phyloP scores from a whole-genome alignment of 768 basidiomycete genomes.

The Suillus tomentosus region DNA sequence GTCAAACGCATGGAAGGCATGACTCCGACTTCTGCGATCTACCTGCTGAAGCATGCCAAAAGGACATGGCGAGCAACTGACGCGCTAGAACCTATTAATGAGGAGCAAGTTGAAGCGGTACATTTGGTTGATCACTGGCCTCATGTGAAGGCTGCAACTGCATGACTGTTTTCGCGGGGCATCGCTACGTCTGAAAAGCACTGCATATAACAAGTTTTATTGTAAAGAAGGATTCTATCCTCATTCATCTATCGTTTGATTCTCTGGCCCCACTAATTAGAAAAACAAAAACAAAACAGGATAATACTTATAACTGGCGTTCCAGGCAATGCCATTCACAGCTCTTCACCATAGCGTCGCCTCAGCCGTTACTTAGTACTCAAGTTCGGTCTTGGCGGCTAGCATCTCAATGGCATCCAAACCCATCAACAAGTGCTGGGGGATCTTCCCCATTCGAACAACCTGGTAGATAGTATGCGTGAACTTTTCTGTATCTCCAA shows the following conservation, averaged over 20 bases:
- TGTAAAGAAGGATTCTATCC: neutral
- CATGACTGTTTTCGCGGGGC: neutral
- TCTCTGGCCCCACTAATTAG: neutral
- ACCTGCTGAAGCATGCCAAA: slow-evolving; percentile 64
- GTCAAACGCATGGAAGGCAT: slow-evolving; percentile 94
- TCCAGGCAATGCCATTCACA: neutral
- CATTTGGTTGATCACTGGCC: neutral
- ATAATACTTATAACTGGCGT: neutral
- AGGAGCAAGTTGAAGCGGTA: neutral
- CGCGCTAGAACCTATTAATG: neutral
- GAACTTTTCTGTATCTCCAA: too few relatives aligned
- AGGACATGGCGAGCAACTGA: slow-evolving; percentile 30
- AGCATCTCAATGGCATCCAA: slow-evolving; percentile 15
- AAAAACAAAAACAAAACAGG: neutral
- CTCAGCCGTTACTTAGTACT: neutral
- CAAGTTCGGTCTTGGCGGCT: neutral
- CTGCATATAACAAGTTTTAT: neutral
- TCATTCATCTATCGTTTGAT: neutral
- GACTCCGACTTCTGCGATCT: slow-evolving; percentile 77
- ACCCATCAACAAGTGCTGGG: slow-evolving; percentile 15
- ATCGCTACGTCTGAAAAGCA: neutral
- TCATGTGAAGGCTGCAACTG: neutral
- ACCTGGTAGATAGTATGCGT: too few relatives aligned
- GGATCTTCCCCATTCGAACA: slow-evolving; percentile 6
- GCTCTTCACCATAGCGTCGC: slow-evolving; percentile 1